Evolutionary conservation across 768 basidiomycete genomes (phyloP).

Genomic region (Cantharellus cinnabarinus): DNA sequence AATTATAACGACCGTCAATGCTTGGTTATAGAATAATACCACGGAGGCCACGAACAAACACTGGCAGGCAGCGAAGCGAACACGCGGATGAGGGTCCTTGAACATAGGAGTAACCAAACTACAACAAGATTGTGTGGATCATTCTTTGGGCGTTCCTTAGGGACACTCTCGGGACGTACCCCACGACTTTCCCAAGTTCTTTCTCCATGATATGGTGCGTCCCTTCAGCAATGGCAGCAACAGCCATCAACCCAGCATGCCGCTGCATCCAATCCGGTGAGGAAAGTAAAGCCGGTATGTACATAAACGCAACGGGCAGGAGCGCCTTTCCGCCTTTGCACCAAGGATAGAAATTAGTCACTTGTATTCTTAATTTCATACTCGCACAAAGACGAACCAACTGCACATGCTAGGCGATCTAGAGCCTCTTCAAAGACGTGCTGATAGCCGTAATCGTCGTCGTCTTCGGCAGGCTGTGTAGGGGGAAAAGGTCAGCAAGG

Average conservation of each 20-base stretch:
- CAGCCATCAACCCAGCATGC: slow-evolving; percentile 74
- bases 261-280: slow-evolving; percentile 70
- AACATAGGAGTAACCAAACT: slow-evolving; percentile 66
- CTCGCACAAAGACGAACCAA: slow-evolving; percentile 16
- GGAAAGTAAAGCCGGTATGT: slow-evolving; percentile 63
- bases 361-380: not conserved
- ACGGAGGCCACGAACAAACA: slow-evolving; percentile 34
- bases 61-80: slow-evolving; percentile 63
- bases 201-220: slow-evolving; percentile 67
- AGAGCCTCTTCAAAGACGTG: slow-evolving; percentile 66
- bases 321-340: slow-evolving; percentile 41
- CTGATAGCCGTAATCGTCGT: slow-evolving; percentile 37
- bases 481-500: slow-evolving; percentile 1
- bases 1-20: slow-evolving; percentile 5
- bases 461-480: slow-evolving; percentile 37
- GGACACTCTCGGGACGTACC: slow-evolving; percentile 25
- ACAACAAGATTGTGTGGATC: slow-evolving; percentile 4
- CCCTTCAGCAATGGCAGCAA: slow-evolving; percentile 71
- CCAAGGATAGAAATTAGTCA: not conserved
- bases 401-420: slow-evolving; percentile 60
- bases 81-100: slow-evolving; percentile 53
- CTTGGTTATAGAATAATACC: not conserved
- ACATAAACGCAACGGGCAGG: slow-evolving; percentile 61
- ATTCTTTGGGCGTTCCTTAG: slow-evolving; percentile 2
- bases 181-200: slow-evolving; percentile 62